Evolutionary conservation across 2,329 filamentous ascomycete genomes (phyloP).

Genomic region (Microsporum ferrugineum): DNA sequence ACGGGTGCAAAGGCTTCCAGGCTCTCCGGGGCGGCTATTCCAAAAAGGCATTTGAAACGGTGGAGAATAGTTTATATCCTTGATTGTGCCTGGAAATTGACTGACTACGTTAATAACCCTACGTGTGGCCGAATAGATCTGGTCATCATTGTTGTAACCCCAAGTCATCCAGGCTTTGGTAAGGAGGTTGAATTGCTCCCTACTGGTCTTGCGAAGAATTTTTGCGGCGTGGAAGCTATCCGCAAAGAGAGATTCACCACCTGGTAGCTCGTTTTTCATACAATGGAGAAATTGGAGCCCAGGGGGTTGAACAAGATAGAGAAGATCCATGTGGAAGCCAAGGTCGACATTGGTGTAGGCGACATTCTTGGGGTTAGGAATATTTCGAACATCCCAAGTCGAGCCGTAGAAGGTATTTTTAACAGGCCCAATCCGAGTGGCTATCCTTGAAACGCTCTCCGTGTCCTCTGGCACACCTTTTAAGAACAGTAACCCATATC

Average conservation of each 20-base stretch:
- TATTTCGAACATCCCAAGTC: conserved; percentile 79
- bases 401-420: conserved; percentile 83
- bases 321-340: conserved; percentile 83
- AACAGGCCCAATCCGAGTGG: conserved; percentile 60
- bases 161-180: conserved; percentile 43
- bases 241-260: conserved; percentile 77
- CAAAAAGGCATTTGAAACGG: conserved; percentile 53
- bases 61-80: conserved; percentile 58
- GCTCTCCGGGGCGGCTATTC: not conserved
- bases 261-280: conserved; percentile 63
- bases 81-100: conserved; percentile 16
- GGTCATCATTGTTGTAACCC: conserved; percentile 55
- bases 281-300: conserved; percentile 83
- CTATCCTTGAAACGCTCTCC: conserved; percentile 55
- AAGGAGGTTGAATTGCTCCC: conserved; percentile 28
- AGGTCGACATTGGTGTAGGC: conserved; percentile 76
- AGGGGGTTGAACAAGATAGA: conserved; percentile 72
- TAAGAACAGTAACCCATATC: conserved; percentile 65
- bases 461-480: conserved; percentile 59
- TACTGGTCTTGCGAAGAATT: conserved; percentile 13
- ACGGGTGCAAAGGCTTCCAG: not conserved
- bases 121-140: conserved; percentile 50
- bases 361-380: conserved; percentile 77
- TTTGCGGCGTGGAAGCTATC: conserved; percentile 56
- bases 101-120: conserved; percentile 41